Percentiles rank a stretch among this genome's conserved stretches.
phyloP scores from a whole-genome alignment of 768 basidiomycete species.

The Cystobasidium tubakii region DNA sequence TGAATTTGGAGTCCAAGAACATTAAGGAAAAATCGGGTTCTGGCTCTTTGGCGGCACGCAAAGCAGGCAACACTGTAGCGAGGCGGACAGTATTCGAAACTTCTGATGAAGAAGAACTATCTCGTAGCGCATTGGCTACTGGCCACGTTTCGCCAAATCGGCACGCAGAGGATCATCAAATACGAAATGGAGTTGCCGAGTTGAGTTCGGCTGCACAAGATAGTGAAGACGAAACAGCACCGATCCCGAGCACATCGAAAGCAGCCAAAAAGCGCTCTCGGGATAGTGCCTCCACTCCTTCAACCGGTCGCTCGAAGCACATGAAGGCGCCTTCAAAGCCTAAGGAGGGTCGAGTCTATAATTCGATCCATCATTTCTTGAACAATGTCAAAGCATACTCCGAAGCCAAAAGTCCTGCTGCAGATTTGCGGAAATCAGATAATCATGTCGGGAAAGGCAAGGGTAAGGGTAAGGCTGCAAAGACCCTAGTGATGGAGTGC shows the following conservation, averaged over 20 bases:
- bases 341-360: neutral
- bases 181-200: neutral
- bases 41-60: neutral
- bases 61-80: neutral
- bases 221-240: neutral
- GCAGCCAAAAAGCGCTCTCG: neutral
- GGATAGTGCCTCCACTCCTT: neutral
- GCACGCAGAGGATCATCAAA: no score
- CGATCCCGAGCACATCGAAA: neutral
- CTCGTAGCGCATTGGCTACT: no score
- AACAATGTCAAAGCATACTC: neutral
- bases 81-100: neutral
- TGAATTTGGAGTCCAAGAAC: neutral
- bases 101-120: no score
- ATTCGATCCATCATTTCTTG: neutral
- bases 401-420: neutral
- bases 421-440: neutral
- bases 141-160: no score
- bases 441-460: neutral
- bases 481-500: neutral
- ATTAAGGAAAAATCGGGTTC: neutral
- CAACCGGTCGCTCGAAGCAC: neutral
- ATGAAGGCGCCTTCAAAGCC: neutral
- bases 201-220: neutral
- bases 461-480: neutral